Conservation (phyloP, 1,139 yeast species). For the Kodamaea sp. region DNA sequence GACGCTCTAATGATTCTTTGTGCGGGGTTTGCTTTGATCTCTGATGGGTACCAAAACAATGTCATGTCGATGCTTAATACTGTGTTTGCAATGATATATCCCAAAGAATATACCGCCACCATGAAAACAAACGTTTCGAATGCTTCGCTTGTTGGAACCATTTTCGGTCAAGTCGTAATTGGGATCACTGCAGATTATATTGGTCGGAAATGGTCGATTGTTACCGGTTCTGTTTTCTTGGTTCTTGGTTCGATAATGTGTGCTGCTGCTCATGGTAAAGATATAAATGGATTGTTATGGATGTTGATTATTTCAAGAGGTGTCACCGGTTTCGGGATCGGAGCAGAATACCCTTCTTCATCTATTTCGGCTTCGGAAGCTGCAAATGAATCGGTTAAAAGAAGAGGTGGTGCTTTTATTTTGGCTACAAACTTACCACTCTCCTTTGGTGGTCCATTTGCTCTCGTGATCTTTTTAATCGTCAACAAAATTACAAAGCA, state of each 20-base stretch:
- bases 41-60: slow-evolving; percentile 64
- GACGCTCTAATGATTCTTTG: slow-evolving; percentile 45
- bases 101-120: slow-evolving; percentile 36
- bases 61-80: slow-evolving; percentile 58
- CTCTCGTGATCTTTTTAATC: slow-evolving; percentile 62
- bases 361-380: slow-evolving; percentile 71
- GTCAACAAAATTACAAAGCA: slow-evolving; percentile 56
- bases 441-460: slow-evolving; percentile 75
- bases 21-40: slow-evolving; percentile 57
- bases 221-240: slow-evolving; percentile 50
- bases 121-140: slow-evolving; percentile 58
- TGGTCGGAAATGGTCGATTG: slow-evolving; percentile 58
- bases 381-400: slow-evolving; percentile 58
- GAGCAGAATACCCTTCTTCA: slow-evolving; percentile 74
- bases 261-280: slow-evolving; percentile 54
- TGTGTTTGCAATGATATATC: slow-evolving; percentile 45
- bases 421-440: slow-evolving; percentile 70
- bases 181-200: slow-evolving; percentile 56
- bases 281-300: slow-evolving; percentile 63
- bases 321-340: slow-evolving; percentile 69
- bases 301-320: slow-evolving; percentile 68
- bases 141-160: slow-evolving; percentile 55
- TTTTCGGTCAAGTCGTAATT: slow-evolving; percentile 53
- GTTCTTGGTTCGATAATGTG: slow-evolving; percentile 55
- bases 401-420: slow-evolving; percentile 62